phyloP scores from a whole-genome alignment of 2,329 filamentous ascomycete genomes.

The Cladophialophora psammophila region DNA sequence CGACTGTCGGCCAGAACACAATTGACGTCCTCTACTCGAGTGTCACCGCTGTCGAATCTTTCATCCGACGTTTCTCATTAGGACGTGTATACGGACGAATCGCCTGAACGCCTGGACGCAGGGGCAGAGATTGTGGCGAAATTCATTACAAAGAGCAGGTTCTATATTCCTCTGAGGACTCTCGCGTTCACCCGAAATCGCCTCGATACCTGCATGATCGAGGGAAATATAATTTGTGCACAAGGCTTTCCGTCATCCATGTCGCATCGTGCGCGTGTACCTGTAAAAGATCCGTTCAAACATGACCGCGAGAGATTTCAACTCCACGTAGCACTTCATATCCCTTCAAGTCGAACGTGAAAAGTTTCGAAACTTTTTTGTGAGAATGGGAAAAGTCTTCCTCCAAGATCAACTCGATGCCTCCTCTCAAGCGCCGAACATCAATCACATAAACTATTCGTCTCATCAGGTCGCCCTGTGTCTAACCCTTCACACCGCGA shows the following conservation, averaged over 20 bases:
- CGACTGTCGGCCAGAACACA: background rate
- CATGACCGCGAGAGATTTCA: constrained; percentile 15
- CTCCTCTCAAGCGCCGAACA: constrained; percentile 26
- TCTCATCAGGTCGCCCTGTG: constrained; percentile 34
- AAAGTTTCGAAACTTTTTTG: constrained; percentile 23
- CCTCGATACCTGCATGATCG: constrained; percentile 12
- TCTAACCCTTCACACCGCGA: background rate
- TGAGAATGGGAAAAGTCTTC: background rate
- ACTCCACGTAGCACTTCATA: constrained; percentile 9
- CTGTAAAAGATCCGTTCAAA: background rate
- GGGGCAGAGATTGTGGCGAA: background rate
- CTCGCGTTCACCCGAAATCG: background rate
- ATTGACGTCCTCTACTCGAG: background rate
- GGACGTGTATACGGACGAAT: background rate
- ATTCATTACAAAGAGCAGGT: constrained; percentile 17
- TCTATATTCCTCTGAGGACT: constrained; percentile 4
- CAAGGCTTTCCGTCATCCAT: background rate
- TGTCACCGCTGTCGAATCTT: background rate
- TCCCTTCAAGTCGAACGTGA: background rate
- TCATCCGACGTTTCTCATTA: background rate
- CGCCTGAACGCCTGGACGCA: background rate
- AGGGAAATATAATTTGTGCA: background rate
- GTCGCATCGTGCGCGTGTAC: background rate
- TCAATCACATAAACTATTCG: constrained; percentile 33
- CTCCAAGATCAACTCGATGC: background rate